phyloP scores from a whole-genome alignment of 169 alveolate species.

The Cryptosporidium parvum region DNA sequence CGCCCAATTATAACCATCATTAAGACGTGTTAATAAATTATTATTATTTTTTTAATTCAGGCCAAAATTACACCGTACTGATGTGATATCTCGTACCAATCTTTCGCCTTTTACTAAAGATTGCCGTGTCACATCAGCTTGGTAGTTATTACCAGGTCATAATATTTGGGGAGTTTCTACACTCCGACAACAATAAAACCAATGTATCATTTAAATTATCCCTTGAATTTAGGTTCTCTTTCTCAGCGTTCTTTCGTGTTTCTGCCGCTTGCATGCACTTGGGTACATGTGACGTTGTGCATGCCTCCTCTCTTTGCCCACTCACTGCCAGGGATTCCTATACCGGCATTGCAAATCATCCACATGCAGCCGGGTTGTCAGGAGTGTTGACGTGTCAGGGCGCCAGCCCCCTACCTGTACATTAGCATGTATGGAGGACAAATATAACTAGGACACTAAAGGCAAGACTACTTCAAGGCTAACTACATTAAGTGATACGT shows the following conservation, averaged over 20 bases:
- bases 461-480: background rate
- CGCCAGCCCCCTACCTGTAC: too few species aligned
- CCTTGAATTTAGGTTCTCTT: too few species aligned
- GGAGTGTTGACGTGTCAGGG: too few species aligned
- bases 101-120: slow-evolving; percentile 99
- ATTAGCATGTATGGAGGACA: background rate
- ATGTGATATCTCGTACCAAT: slow-evolving; percentile 83
- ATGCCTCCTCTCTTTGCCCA: too few species aligned
- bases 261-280: too few species aligned
- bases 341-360: background rate
- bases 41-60: background rate
- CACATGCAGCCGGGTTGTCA: background rate
- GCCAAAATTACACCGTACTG: slow-evolving; percentile 37
- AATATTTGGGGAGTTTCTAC: slow-evolving; percentile 55
- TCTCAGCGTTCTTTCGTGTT: too few species aligned
- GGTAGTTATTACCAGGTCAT: slow-evolving; percentile 34
- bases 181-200: slow-evolving; percentile 31
- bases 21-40: slow-evolving; percentile 10
- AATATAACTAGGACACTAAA: background rate
- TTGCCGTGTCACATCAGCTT: slow-evolving; percentile 92
- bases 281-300: too few species aligned
- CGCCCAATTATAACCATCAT: slow-evolving; percentile 50
- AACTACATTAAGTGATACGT: slow-evolving; percentile 33
- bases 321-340: too few species aligned
- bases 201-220: slow-evolving; percentile 1